Evolutionary conservation across 768 basidiomycete species (phyloP), one percentile per base, ranked within the genome.

Genomic region (Macrolepiota dolichaula): DNA sequence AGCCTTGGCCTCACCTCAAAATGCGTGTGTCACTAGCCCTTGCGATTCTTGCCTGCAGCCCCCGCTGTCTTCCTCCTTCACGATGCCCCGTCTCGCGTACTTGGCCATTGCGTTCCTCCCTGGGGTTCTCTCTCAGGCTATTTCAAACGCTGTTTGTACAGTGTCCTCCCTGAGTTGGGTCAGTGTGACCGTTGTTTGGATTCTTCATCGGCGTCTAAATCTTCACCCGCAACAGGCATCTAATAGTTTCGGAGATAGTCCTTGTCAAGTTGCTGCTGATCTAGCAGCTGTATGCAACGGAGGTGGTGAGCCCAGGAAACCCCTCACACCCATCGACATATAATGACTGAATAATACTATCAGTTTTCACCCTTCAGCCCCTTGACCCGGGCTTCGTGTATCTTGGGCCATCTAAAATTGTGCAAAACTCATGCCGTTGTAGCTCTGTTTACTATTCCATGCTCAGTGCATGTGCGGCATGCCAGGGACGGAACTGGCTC

Each of bases 371-470:
- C 4, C 67, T 84, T 22, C 65, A 65, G 4, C 69, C 78, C 1
- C 59, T 77, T 40, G 66, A 63, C 2, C 42, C 53, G 4, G 69
- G 66, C 29, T 70, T 66, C 27, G 70, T 73, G 15, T 82, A 81
- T 63, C 63, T 71, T 50, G 77, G 79, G 1, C 81, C 81, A 7
- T 67, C 68, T 17, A 12, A 59, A 32, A 62, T 50, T 7, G 62
- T 69, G 24, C 76, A 71, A 15, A 81, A 78, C 55, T n/a, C 62
- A n/a, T 85, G 84, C 67, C 69, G 69, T 63, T 84, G 83, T 68
- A 83, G 78, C 64, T 76, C 81, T 0, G 80, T 85, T 11, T 78
- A 79, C 50, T 85, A 84, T 69, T 78, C 79, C n/a, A 64, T 83
- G 64, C 64, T 82, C 59, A 77, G 76, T 55, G 81, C 82, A n/a